Evolutionary conservation across 106 monocot species (phyloP).

Genomic region (Dendrobium chrysotoxum): DNA sequence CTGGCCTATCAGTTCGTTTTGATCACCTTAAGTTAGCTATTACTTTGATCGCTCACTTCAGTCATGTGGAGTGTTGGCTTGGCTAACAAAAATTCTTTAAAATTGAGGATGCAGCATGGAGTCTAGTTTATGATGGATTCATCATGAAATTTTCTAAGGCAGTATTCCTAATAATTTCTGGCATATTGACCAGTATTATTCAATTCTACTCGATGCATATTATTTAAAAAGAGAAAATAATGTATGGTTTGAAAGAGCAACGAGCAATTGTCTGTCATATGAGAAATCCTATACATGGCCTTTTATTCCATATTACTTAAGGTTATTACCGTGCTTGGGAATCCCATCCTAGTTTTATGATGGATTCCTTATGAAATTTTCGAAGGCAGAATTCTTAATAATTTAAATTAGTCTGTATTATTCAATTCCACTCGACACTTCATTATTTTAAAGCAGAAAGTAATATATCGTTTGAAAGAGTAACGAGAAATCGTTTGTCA

Average conservation of each 20-base stretch:
- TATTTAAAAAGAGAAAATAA: too few species aligned
- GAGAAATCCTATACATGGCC: too few species aligned
- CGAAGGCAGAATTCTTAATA: neutral
- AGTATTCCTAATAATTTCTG: neutral
- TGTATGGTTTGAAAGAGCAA: too few species aligned
- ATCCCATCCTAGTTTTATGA: neutral
- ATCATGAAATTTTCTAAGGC: neutral
- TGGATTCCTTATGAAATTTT: neutral
- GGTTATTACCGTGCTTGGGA: too few species aligned
- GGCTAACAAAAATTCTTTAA: neutral
- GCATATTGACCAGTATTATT: too few species aligned
- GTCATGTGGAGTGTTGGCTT: neutral
- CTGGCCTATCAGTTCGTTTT: neutral
- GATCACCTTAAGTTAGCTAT: neutral
- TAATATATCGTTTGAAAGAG: too few species aligned
- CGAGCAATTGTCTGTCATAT: too few species aligned
- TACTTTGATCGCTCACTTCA: neutral
- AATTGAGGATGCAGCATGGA: neutral
- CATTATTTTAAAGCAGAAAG: neutral
- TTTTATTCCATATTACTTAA: too few species aligned
- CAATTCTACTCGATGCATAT: too few species aligned
- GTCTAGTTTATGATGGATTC: neutral
- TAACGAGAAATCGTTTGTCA: neutral
- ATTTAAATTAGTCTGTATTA: neutral
- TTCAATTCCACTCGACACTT: neutral